phyloP scores from a whole-genome alignment of 2,329 filamentous ascomycete genomes.

The Plectosphaerella plurivora region DNA sequence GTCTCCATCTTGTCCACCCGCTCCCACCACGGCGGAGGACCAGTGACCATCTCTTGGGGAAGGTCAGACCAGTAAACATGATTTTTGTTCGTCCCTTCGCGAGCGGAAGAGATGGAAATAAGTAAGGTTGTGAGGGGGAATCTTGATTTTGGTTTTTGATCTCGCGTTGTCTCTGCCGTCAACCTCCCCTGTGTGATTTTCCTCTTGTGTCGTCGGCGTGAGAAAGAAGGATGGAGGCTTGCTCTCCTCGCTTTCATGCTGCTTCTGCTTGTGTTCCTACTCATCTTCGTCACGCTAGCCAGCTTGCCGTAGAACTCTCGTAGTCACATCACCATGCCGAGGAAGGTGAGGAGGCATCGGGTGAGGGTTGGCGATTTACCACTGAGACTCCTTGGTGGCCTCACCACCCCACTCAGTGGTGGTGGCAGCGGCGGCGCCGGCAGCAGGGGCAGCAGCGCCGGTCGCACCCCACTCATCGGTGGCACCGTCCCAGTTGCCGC shows the following conservation, averaged over 20 bases:
- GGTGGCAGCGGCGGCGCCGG: slow-evolving; percentile 61
- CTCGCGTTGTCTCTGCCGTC: neutral
- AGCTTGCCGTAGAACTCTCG: neutral
- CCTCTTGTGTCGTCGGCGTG: neutral
- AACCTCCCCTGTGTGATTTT: neutral
- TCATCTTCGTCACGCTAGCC: neutral
- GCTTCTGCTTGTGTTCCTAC: neutral
- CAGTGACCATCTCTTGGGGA: neutral
- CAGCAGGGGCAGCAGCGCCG: slow-evolving; percentile 37
- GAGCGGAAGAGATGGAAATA: neutral
- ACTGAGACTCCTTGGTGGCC: slow-evolving; percentile 46
- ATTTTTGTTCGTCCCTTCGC: neutral
- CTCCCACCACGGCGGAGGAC: neutral
- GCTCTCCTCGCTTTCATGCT: slow-evolving; percentile 1
- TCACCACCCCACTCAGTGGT: slow-evolving; percentile 65
- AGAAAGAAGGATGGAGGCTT: neutral
- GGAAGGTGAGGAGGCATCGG: neutral
- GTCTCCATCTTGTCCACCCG: neutral
- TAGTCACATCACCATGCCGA: neutral
- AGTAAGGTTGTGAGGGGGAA: neutral
- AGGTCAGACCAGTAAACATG: neutral
- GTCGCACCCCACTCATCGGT: slow-evolving; percentile 57
- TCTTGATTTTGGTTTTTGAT: slow-evolving; percentile 3
- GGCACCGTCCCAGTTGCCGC: slow-evolving; percentile 53
- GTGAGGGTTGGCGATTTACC: slow-evolving; percentile 32